Base-by-base conservation (phyloP, 805 yeast species). In the Starmerella bombi region DNA sequence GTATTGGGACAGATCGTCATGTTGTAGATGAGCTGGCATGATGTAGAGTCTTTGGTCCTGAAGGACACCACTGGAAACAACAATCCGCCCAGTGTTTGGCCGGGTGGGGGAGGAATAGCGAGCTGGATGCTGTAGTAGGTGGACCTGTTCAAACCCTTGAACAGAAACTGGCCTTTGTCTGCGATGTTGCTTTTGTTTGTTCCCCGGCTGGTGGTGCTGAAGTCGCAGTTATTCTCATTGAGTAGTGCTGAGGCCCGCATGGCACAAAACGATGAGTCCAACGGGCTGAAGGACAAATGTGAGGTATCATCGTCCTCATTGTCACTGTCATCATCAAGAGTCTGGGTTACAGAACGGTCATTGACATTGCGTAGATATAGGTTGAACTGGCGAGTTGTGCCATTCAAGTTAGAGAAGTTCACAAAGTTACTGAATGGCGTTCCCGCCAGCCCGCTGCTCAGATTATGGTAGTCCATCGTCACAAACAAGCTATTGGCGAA, bases 1-100 rank as follows among this genome's bases (percentile, higher is more conserved):
- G 88, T 93, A 34, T 73, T 71, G 23, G 66, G 59, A 59, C 98
- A 88, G 53, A 85, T 85, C 2, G 72, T 75, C 44, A 88, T 64
- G 43, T 74, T 80, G 56, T 72, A 83, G 15, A 85, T 71, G 36
- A 86, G 60, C 44, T 78, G 72, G 57, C 98, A 88, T 1, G 81
- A 66, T 55, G 20, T 58, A 59, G 58, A 59, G 2, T 83, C 74
- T 31, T 71, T 68, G 44, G 67, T 54, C n/a, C 46, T 44, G 41
- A 88, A 81, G 28, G 59, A 57, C 32, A 78, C 68, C 9, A 69
- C 68, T 5, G 63, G 57, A 52, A 72, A 81, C 0, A 81, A 65
- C 3, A 74, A 67, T 5, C 93, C 93, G 4, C 93, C 88, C 2
- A 43, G 17, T 16, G 32, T 18, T 5, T 45, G 44, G 23, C 45